A percentile compares a stretch with the other conserved stretches of the same genome.
phyloP scores from a whole-genome alignment of 1,284 basidiomycete genomes.

The Xerocomus cyaneibrunnescens region DNA sequence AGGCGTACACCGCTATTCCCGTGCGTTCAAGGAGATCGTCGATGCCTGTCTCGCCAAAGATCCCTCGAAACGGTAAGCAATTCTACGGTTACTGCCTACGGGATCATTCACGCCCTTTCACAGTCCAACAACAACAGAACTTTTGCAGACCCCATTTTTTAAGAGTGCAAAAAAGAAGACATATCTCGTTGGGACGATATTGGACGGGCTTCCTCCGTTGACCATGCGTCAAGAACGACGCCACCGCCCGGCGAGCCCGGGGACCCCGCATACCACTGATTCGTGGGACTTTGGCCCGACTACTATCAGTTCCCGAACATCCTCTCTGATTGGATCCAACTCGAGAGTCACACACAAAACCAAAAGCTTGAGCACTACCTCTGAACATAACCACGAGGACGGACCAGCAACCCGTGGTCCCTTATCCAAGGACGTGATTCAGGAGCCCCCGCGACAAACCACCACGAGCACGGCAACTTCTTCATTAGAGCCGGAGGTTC shows the following conservation, averaged over 20 bases:
- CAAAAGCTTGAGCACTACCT: slow-evolving; percentile 5
- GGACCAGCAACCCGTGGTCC: slow-evolving; percentile 3
- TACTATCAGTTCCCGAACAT: slow-evolving; percentile 7
- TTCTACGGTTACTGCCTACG: neutral
- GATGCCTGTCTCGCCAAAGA: slow-evolving; percentile 83
- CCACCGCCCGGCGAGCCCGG: slow-evolving; percentile 18
- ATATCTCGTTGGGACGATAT: slow-evolving; percentile 70
- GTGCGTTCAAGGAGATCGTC: slow-evolving; percentile 78
- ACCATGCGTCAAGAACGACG: slow-evolving; percentile 62
- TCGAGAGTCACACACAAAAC: slow-evolving; percentile 6
- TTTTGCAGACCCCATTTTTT: slow-evolving; percentile 83
- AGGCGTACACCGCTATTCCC: slow-evolving; percentile 77
- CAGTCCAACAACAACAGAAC: slow-evolving; percentile 73
- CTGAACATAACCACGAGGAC: slow-evolving; percentile 4
- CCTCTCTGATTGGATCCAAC: slow-evolving; percentile 8
- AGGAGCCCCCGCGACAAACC: neutral
- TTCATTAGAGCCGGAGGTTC: neutral
- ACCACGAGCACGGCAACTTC: neutral
- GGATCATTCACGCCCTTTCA: neutral
- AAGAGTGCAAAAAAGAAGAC: slow-evolving; percentile 71
- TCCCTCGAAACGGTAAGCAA: slow-evolving; percentile 60
- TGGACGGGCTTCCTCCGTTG: slow-evolving; percentile 70
- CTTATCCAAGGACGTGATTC: slow-evolving; percentile 1
- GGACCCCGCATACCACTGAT: slow-evolving; percentile 27
- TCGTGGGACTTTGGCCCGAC: slow-evolving; percentile 34